A percentile compares a stretch with the other conserved stretches of the same genome.
Evolutionary conservation across 768 basidiomycete genomes (phyloP).

Genomic region (Lactifluus hygrophoroides): DNA sequence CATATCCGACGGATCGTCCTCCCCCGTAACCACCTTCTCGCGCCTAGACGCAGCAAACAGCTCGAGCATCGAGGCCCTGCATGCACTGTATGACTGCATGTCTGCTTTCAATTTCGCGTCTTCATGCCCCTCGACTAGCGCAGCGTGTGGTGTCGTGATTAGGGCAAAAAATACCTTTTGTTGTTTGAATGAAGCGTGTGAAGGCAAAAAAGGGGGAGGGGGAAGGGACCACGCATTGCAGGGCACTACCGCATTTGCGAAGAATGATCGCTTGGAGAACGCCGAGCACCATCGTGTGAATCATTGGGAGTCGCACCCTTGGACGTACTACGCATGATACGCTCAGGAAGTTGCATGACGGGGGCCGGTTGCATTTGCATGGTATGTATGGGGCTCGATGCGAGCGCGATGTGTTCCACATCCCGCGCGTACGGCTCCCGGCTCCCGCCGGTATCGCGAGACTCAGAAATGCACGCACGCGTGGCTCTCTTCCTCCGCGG

Average conservation of each 20-base stretch:
- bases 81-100: too few species aligned
- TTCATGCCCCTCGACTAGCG: background rate
- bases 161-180: background rate
- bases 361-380: conserved; percentile 19
- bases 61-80: background rate
- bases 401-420: conserved; percentile 17
- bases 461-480: background rate
- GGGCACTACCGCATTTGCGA: conserved; percentile 1
- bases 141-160: background rate
- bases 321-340: conserved; percentile 3
- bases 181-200: background rate
- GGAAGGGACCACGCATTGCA: background rate
- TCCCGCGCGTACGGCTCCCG: background rate
- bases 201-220: background rate
- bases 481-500: background rate
- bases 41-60: background rate
- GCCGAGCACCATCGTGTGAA: background rate
- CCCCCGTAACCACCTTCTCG: conserved; percentile 15
- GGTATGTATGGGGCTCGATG: conserved; percentile 17
- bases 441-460: background rate
- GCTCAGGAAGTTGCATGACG: conserved; percentile 15
- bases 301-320: conserved; percentile 1
- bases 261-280: conserved; percentile 3
- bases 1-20: conserved; percentile 15
- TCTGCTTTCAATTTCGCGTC: too few species aligned